Conservation (phyloP, 192 early-diverging fungal genomes). For the Mortierella antarctica region DNA sequence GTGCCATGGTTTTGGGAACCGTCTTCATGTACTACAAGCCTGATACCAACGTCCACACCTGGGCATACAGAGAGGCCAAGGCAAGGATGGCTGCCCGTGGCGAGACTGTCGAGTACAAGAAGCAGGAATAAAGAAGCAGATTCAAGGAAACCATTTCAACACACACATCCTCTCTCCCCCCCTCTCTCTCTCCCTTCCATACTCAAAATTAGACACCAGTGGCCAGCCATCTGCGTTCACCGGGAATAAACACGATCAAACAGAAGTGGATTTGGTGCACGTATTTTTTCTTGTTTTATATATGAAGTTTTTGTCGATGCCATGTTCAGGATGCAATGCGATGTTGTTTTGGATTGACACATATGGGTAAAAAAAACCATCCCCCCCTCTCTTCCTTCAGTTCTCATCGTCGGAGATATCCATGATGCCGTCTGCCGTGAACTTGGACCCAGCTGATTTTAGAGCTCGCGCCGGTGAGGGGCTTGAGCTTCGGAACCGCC, state of each 20-base stretch:
- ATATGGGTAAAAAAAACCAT: background rate
- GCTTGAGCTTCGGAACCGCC: constrained; percentile 15
- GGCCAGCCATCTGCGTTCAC: too few relatives aligned
- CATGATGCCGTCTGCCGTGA: constrained; percentile 17
- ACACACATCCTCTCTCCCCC: background rate
- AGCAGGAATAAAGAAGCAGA: constrained; percentile 57
- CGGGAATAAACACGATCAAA: too few relatives aligned
- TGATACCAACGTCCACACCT: constrained; percentile 78
- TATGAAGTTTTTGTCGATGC: too few relatives aligned
- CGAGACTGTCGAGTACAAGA: constrained; percentile 71
- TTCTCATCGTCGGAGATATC: constrained; percentile 16
- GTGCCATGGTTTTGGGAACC: constrained; percentile 65
- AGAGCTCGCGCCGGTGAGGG: constrained; percentile 13
- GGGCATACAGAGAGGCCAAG: constrained; percentile 82
- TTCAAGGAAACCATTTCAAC: constrained; percentile 17
- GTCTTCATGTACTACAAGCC: constrained; percentile 78
- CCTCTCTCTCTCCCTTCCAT: background rate
- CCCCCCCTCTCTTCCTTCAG: background rate
- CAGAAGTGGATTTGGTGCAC: too few relatives aligned
- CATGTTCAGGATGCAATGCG: too few relatives aligned
- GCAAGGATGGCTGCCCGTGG: constrained; percentile 78
- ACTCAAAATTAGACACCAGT: background rate
- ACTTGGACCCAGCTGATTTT: background rate
- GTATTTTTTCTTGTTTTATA: too few relatives aligned
- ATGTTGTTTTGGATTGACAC: too few relatives aligned